Evolutionary conservation across 2,329 filamentous ascomycete species (phyloP), one percentile per base, ranked within the genome.

Genomic region (Cryphonectria parasitica): DNA sequence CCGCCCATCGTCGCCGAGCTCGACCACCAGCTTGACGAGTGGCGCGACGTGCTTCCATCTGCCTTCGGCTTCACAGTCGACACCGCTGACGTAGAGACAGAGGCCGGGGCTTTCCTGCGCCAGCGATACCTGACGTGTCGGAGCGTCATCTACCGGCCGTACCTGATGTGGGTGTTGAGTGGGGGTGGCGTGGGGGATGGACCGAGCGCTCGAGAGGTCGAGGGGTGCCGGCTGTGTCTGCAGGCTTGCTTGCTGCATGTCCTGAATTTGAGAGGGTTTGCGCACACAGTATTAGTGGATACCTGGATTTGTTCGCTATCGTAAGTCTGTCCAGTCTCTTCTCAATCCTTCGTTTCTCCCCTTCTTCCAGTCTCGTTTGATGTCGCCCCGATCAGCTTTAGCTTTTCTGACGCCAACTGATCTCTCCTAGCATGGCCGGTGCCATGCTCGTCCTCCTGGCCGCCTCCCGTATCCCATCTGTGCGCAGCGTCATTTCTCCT

Each of bases 291-390:
- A 0, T 75, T 87, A 45, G 81, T 87, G 1, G 85, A 87, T 73
- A 86, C 84, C 0, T 87, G 85, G 85, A 87, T 87, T 31, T 87
- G 85, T 62, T 85, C 84, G 0, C 74, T 87, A 0, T 86, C 84
- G 84, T 86, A 77, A 75, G 83, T 79, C 25, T 13, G 22, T 41
- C 34, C 56, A 34, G n/a, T 39, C 7, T 22, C 36, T 63, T 1
- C 3, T 3, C 36, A 39, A 17, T 3, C 19, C 25, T 39, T 54
- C 31, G 13, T 6, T 17, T 13, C 54, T 4, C 4, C 3, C 52
- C 36, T 5, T 60, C 13, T 4, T 22, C 1, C 2, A 0, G 25
- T 22, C 19, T 17, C 10, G 1, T 19, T 8, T 60, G 22, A 22
- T 52, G 45, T 3, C 22, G 8, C 5, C 58, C n/a, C 15, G 56